Percentiles rank a stretch among this genome's conserved stretches.
phyloP scores from a whole-genome alignment of 192 early-diverging fungal genomes.

The Chytriomyces sp. region DNA sequence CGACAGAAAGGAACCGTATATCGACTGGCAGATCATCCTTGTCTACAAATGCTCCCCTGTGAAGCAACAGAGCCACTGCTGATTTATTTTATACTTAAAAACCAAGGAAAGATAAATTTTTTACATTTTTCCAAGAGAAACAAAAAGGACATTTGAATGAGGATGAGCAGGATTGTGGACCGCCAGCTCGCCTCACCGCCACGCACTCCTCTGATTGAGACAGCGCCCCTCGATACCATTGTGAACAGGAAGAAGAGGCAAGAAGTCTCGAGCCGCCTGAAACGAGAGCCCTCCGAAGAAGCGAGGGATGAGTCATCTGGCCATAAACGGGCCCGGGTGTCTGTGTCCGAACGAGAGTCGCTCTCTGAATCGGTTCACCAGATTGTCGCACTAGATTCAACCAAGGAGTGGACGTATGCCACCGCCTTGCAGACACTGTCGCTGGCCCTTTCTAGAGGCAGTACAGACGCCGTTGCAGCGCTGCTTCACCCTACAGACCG shows the following conservation, averaged over 20 bases:
- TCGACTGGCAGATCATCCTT: too few relatives aligned
- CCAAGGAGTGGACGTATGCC: not conserved
- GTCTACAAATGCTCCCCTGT: too few relatives aligned
- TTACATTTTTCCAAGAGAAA: not conserved
- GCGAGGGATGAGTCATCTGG: not conserved
- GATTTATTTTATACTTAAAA: too few relatives aligned
- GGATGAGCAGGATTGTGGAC: too few relatives aligned
- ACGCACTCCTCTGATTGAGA: not conserved
- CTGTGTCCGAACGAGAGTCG: not conserved
- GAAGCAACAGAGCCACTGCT: too few relatives aligned
- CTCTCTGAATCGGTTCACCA: not conserved
- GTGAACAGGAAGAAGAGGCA: not conserved
- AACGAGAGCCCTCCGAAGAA: not conserved
- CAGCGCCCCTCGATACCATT: too few relatives aligned
- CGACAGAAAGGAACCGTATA: too few relatives aligned
- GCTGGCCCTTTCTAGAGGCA: not conserved
- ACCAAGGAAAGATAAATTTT: not conserved
- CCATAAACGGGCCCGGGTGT: not conserved
- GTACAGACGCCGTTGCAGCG: not conserved
- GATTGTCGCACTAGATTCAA: not conserved
- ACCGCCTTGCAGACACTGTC: not conserved
- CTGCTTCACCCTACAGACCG: not conserved
- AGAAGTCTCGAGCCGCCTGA: not conserved
- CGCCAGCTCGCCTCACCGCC: conserved; percentile 8
- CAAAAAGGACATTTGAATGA: too few relatives aligned